A percentile compares a stretch with the other conserved stretches of the same genome.
Evolutionary conservation across 805 yeast species (phyloP).

Genomic region (Cyberlindnera nakhonratchasimensis): DNA sequence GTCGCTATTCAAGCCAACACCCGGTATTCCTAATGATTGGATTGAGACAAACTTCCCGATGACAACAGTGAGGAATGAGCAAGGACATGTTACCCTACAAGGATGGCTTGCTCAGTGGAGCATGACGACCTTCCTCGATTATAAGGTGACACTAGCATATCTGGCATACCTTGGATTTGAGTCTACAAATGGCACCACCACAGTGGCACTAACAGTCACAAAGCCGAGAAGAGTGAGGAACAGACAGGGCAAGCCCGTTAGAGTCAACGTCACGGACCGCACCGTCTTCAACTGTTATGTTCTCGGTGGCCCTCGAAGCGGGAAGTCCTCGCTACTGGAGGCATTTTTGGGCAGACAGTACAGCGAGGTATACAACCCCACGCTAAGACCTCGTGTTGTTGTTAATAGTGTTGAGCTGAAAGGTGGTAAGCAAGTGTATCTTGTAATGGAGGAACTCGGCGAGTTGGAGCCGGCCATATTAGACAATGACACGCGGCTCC

Average conservation of each 20-base stretch:
- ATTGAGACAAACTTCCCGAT: conserved; percentile 78
- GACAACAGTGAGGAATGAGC: conserved; percentile 85
- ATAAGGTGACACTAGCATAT: conserved; percentile 80
- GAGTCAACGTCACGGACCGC: conserved; percentile 72
- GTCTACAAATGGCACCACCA: conserved; percentile 28
- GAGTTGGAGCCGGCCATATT: conserved; percentile 80
- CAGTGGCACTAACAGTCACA: conserved; percentile 69
- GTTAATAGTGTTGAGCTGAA: conserved; percentile 90
- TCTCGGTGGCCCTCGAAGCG: conserved; percentile 80
- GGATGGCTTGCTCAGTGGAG: conserved; percentile 99
- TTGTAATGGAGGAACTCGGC: conserved; percentile 87
- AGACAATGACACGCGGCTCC: conserved; percentile 63
- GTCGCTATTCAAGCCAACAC: conserved; percentile 79
- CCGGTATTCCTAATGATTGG: conserved; percentile 91
- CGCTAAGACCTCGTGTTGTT: conserved; percentile 74
- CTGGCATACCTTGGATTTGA: conserved; percentile 90
- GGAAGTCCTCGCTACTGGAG: conserved; percentile 81
- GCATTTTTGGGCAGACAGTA: conserved; percentile 75
- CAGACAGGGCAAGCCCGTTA: conserved; percentile 59
- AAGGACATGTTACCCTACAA: conserved; percentile 85
- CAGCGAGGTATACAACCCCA: conserved; percentile 72
- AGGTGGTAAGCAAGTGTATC: conserved; percentile 94
- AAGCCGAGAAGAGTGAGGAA: conserved; percentile 71
- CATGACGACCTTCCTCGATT: conserved; percentile 87
- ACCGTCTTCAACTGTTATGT: conserved; percentile 90